Percentiles rank a stretch among this genome's conserved stretches.
phyloP scores from a whole-genome alignment of 176 grass and related monocot genomes.

The Eremochloa ophiuroides region DNA sequence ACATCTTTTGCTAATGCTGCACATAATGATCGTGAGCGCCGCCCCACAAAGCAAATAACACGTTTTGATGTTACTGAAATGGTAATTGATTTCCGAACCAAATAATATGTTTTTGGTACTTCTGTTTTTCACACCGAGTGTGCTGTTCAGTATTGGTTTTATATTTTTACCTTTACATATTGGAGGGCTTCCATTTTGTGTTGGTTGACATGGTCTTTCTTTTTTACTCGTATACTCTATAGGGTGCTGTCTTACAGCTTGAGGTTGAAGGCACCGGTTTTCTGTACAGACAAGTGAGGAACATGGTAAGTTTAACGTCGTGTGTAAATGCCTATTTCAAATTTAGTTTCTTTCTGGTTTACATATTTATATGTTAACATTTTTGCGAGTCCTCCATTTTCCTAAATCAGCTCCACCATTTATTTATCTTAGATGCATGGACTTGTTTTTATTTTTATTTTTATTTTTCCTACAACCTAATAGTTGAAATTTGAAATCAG shows the following conservation, averaged over 20 bases:
- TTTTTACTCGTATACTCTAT: slow-evolving; percentile 19
- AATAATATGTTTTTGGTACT: not conserved
- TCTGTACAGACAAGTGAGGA: slow-evolving; percentile 97
- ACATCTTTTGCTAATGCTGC: slow-evolving; percentile 83
- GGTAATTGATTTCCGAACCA: slow-evolving; percentile 36
- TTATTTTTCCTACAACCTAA: not conserved
- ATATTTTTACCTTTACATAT: not conserved
- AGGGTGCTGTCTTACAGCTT: slow-evolving; percentile 78
- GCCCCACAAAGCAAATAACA: slow-evolving; percentile 75
- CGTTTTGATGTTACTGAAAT: slow-evolving; percentile 74
- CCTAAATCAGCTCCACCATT: not conserved
- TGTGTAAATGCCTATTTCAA: not conserved
- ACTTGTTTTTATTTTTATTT: too few species aligned
- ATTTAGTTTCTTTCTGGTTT: slow-evolving; percentile 11
- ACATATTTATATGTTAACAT: not conserved
- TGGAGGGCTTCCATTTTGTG: not conserved
- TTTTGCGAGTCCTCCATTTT: not conserved
- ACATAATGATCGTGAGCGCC: slow-evolving; percentile 56
- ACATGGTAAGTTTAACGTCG: slow-evolving; percentile 69
- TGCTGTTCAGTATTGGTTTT: not conserved
- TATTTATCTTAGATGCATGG: slow-evolving; percentile 11
- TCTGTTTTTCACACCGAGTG: not conserved
- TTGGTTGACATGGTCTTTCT: slow-evolving; percentile 22
- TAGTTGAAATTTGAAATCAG: not conserved
- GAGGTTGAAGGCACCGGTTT: slow-evolving; percentile 95